A percentile compares a stretch with the other conserved stretches of the same genome.
phyloP scores from a whole-genome alignment of 306 rosid genomes.

The Vigna unguiculata region DNA sequence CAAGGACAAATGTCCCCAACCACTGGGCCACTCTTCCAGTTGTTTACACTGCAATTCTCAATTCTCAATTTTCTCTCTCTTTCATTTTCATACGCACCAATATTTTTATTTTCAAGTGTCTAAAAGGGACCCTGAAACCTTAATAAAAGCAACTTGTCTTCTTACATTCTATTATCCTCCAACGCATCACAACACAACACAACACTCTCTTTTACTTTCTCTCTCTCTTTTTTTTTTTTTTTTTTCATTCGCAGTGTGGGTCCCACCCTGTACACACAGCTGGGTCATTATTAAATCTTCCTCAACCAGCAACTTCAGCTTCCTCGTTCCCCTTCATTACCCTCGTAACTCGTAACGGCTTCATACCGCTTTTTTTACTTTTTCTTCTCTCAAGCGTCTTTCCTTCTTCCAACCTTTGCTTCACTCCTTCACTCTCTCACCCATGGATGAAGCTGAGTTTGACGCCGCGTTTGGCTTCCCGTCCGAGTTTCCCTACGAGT shows the following conservation, averaged over 20 bases:
- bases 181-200: background rate
- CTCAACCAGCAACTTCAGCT: constrained; percentile 51
- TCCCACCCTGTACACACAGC: constrained; percentile 56
- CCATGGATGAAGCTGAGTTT: constrained; percentile 49
- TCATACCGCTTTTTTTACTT: background rate
- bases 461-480: constrained; percentile 53
- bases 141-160: constrained; percentile 82
- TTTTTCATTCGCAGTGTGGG: constrained; percentile 42
- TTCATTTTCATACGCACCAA: background rate
- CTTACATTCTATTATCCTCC: constrained; percentile 62
- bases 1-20: constrained; percentile 70
- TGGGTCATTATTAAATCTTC: constrained; percentile 68
- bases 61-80: too few relatives aligned
- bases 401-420: background rate
- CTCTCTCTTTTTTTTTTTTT: background rate
- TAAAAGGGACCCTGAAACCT: constrained; percentile 71
- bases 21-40: constrained; percentile 61
- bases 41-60: constrained; percentile 50
- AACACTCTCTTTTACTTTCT: constrained; percentile 1
- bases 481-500: constrained; percentile 82
- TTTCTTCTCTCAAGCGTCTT: background rate
- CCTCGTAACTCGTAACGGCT: constrained; percentile 40
- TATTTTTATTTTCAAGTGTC: constrained; percentile 53
- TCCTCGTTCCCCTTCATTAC: constrained; percentile 1
- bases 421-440: background rate